Percentiles rank a stretch among this genome's conserved stretches.
These are phyloP conservation scores for Penicillium pancosmium DNA, from an alignment of 495 filamentous ascomycete species.

Conservation along the genomic window DNA sequence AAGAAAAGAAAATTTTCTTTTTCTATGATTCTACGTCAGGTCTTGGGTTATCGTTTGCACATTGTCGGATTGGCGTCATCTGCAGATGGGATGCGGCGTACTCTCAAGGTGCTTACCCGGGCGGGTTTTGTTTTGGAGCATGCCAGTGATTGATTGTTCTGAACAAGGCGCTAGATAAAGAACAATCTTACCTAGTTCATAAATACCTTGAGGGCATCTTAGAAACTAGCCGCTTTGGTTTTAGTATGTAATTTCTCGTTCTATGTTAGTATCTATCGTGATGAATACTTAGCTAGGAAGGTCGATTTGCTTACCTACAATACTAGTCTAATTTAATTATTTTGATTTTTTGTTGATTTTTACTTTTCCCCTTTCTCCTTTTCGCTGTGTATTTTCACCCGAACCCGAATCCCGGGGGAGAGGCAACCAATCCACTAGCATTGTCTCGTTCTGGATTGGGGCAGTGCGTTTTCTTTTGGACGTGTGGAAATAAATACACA, in stretches of 20 bases:
- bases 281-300: background rate
- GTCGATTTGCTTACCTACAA: background rate
- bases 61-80: conserved; percentile 23
- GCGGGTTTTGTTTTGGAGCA: background rate
- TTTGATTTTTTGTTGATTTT: background rate
- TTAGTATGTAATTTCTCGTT: background rate
- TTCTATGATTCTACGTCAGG: background rate
- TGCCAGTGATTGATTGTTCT: background rate
- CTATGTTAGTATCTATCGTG: background rate
- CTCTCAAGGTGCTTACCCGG: conserved; percentile 23
- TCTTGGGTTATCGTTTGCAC: background rate
- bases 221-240: background rate
- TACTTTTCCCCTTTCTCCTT: background rate
- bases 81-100: conserved; percentile 21
- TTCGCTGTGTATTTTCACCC: background rate
- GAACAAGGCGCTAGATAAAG: background rate
- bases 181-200: background rate
- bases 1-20: background rate
- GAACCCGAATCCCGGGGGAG: background rate
- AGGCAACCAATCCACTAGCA: conserved; percentile 2
- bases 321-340: background rate
- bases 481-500: background rate
- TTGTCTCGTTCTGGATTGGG: background rate
- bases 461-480: background rate
- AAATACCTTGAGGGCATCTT: background rate